Percentiles rank a stretch among this genome's conserved stretches.
Conservation (phyloP, 2,329 filamentous ascomycete species). For the Anisogramma anomala region DNA sequence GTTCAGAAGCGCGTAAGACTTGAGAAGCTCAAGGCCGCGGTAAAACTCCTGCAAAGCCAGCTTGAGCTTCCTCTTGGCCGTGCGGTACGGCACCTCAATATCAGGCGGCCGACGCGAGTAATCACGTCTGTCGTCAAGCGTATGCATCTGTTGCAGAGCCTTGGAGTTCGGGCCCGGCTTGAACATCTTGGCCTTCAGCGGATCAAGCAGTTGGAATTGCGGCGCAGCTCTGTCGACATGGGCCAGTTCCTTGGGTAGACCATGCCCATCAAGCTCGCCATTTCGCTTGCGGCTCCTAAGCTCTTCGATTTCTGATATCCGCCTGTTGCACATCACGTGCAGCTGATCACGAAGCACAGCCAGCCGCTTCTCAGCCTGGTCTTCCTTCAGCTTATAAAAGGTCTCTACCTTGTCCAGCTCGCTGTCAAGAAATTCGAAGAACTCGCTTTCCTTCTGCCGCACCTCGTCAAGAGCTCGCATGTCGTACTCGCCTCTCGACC, state of each 20-base stretch:
- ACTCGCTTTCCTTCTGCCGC: conserved; percentile 66
- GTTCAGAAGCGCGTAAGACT: conserved; percentile 82
- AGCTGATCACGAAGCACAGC: conserved; percentile 67
- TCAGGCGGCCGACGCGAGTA: conserved; percentile 39
- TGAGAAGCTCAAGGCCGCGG: conserved; percentile 78
- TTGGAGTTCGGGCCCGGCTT: conserved; percentile 50
- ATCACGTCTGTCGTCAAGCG: conserved; percentile 36
- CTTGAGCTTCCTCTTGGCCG: conserved; percentile 86
- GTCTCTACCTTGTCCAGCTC: conserved; percentile 85
- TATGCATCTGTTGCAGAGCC: conserved; percentile 43
- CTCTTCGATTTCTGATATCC: conserved; percentile 57
- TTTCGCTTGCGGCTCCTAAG: conserved; percentile 26
- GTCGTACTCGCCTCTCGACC: conserved; percentile 31
- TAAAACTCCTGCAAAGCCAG: conserved; percentile 88
- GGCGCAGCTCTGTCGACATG: conserved; percentile 18
- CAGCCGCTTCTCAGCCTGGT: conserved; percentile 66
- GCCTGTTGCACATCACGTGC: conserved; percentile 81
- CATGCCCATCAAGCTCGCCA: conserved; percentile 14
- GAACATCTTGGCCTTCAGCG: conserved; percentile 42
- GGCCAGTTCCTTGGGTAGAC: conserved; percentile 16
- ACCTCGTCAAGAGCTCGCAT: conserved; percentile 39
- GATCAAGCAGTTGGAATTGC: conserved; percentile 33
- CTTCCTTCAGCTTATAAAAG: conserved; percentile 82
- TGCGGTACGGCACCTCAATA: conserved; percentile 66
- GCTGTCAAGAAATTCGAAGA: conserved; percentile 71